Evolutionary conservation across 306 rosid genomes (phyloP).

Genomic region (Cyclanthera cordifolia): DNA sequence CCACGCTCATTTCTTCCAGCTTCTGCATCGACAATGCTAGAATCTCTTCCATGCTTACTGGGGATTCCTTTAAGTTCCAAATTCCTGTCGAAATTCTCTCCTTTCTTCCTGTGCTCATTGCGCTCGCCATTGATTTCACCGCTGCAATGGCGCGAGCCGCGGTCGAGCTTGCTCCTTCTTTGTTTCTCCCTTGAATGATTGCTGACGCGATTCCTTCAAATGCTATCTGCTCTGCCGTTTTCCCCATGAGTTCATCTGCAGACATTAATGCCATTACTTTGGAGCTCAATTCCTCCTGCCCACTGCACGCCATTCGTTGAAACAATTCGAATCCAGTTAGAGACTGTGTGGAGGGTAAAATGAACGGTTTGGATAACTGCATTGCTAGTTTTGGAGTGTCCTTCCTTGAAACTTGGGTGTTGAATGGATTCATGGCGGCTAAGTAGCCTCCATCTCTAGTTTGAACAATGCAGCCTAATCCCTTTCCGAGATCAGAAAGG

Average conservation of each 20-base stretch:
- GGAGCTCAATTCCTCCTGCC: conserved; percentile 54
- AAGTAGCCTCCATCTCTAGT: conserved; percentile 78
- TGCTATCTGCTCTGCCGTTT: conserved; percentile 91
- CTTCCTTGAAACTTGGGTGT: conserved; percentile 34
- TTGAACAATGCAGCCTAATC: conserved; percentile 68
- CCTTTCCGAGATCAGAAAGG: conserved; percentile 88
- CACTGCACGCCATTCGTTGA: conserved; percentile 57
- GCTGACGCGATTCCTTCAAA: conserved; percentile 90
- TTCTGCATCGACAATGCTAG: conserved; percentile 63
- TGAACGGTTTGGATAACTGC: conserved; percentile 71
- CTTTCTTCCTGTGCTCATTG: conserved; percentile 57
- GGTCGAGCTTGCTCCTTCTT: conserved; percentile 81
- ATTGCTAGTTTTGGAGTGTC: conserved; percentile 75
- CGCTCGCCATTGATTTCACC: conserved; percentile 47
- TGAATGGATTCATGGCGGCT: conserved; percentile 74
- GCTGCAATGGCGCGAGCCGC: conserved; percentile 64
- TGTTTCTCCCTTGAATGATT: conserved; percentile 79
- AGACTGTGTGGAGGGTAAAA: conserved; percentile 36
- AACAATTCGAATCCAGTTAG: conserved; percentile 62
- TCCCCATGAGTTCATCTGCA: conserved; percentile 67
- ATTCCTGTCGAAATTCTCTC: conserved; percentile 72
- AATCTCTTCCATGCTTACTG: conserved; percentile 47
- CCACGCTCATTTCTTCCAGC: conserved; percentile 61
- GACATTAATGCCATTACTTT: conserved; percentile 46
- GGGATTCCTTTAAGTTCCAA: conserved; percentile 62